Evolutionary conservation across 2,329 filamentous ascomycete species (phyloP), one percentile per base, ranked within the genome.

Genomic region (Byssochlamys sp.): DNA sequence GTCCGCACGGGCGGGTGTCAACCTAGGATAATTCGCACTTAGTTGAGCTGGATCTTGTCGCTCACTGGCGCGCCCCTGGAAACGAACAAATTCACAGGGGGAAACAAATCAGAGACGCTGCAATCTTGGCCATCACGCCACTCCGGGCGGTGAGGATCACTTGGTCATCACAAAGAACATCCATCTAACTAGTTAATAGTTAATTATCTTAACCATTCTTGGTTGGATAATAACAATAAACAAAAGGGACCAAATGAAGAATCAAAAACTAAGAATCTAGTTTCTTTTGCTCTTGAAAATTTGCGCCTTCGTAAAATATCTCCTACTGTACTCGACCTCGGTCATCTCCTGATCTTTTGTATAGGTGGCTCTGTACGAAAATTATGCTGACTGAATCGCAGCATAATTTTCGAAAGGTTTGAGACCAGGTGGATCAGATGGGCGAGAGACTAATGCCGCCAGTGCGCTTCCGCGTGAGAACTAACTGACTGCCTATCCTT

Each of bases 91-190:
- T 39, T 39, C 35, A 11, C 39, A 45, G 9, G 39, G 39, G 39
- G 39, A 14, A 45, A 45, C 39, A 33, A 33, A 33, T 33, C 31
- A 33, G 31, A 33, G 31, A 33, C 31, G 2, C 31, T 10, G 14
- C n/a, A 45, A 19, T 4, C 12, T 6, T 19, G 57, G 54, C 62
- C 59, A 58, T 61, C 59, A 59, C 57, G 57, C 59, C 57, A 61
- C 57, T 51, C 55, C 57, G 57, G 59, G 53, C 19, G 45, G 39
- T 19, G 53, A 28, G 51, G 54, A 54, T 55, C 54, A 52, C 24
- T 24, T 29, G 50, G 28, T 27, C 50, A 52, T 14, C 26, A 4
- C 26, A 52, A 27, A 27, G 10, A 27, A 52, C 28, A 52, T 29
- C 28, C 14, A 14, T 27, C 24, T 52, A 14, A 27, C 14, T 52